Evolutionary conservation across 345 rosid species (phyloP).

Genomic region (Ceriops tagal): DNA sequence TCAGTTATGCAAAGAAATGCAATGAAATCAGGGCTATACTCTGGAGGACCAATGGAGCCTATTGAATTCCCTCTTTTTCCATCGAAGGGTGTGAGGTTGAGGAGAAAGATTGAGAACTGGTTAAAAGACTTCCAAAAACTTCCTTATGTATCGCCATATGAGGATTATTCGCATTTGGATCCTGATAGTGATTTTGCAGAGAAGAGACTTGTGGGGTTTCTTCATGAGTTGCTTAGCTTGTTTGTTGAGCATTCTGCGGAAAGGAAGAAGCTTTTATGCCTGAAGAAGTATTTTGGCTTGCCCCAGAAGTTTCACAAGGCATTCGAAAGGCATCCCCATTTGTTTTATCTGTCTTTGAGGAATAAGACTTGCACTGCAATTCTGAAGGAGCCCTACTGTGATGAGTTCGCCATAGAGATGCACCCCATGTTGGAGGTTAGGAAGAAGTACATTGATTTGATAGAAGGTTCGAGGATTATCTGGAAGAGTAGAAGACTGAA

Average conservation of each 20-base stretch:
- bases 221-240: conserved; percentile 73
- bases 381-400: conserved; percentile 71
- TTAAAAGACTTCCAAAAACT: conserved; percentile 58
- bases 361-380: conserved; percentile 72
- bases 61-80: conserved; percentile 77
- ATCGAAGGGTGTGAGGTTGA: conserved; percentile 71
- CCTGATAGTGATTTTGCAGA: conserved; percentile 66
- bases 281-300: conserved; percentile 68
- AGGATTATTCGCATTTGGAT: conserved; percentile 56
- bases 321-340: conserved; percentile 80
- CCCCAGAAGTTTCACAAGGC: conserved; percentile 65
- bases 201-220: conserved; percentile 81
- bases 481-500: conserved; percentile 44
- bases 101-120: conserved; percentile 68
- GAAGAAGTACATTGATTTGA: conserved; percentile 57
- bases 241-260: conserved; percentile 84
- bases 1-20: conserved; percentile 65
- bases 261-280: conserved; percentile 69
- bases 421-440: conserved; percentile 66
- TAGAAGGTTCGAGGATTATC: conserved; percentile 50
- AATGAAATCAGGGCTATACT: conserved; percentile 39
- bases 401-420: conserved; percentile 37
- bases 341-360: conserved; percentile 70
- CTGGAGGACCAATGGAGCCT: conserved; percentile 37
- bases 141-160: conserved; percentile 40